Conservation (phyloP, 805 yeast genomes). For the Lipomyces sp. region DNA sequence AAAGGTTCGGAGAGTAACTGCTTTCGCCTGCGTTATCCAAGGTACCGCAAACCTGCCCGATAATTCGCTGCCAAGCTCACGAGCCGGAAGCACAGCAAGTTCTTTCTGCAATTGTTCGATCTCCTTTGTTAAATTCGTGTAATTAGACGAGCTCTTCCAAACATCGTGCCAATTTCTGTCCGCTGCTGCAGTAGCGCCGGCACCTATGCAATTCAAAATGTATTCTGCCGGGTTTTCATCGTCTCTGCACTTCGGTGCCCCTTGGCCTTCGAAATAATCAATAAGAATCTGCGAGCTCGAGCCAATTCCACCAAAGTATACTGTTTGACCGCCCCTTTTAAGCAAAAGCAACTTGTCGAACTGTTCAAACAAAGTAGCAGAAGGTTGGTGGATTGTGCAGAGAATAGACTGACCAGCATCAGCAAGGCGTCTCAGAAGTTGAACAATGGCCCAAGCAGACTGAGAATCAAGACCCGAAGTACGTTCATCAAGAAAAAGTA, state of each 20-base stretch:
- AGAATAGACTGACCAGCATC: slow-evolving; percentile 70
- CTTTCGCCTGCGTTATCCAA: slow-evolving; percentile 45
- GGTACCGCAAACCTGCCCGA: slow-evolving; percentile 46
- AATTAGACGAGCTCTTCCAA: slow-evolving; percentile 55
- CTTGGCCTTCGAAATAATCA: slow-evolving; percentile 64
- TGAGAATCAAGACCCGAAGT: slow-evolving; percentile 66
- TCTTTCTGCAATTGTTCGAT: slow-evolving; percentile 38
- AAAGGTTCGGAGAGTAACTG: slow-evolving; percentile 45
- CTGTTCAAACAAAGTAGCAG: slow-evolving; percentile 63
- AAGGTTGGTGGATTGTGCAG: slow-evolving; percentile 77
- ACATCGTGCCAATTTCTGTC: slow-evolving; percentile 59
- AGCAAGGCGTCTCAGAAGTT: slow-evolving; percentile 62
- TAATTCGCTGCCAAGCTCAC: slow-evolving; percentile 30
- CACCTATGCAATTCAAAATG: slow-evolving; percentile 70
- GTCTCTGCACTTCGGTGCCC: slow-evolving; percentile 63
- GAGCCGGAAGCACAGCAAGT: slow-evolving; percentile 28
- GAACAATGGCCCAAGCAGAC: slow-evolving; percentile 67
- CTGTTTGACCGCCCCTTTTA: slow-evolving; percentile 75
- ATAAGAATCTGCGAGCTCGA: slow-evolving; percentile 55
- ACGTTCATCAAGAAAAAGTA: slow-evolving; percentile 64
- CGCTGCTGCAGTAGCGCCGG: slow-evolving; percentile 69
- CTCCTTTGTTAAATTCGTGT: slow-evolving; percentile 36
- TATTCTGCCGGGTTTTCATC: slow-evolving; percentile 75
- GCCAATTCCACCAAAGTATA: slow-evolving; percentile 80
- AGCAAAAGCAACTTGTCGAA: slow-evolving; percentile 65